These are phyloP conservation scores for Phytophthora syringae DNA, from an alignment of 352 stramenopile genomes.

Conservation along the genomic window DNA sequence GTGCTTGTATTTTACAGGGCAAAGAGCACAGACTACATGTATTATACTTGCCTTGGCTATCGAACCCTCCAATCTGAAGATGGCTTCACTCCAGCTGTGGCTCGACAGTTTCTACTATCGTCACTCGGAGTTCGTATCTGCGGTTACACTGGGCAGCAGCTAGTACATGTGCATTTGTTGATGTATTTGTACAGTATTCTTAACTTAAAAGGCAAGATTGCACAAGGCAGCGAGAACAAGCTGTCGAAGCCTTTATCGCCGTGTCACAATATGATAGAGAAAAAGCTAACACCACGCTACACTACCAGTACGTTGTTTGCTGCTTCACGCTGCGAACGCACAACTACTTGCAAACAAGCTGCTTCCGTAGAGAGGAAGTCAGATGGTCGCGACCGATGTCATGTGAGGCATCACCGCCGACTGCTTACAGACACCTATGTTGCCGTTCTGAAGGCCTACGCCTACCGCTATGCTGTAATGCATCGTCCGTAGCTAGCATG, in stretches of 20 bases:
- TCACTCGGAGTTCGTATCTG: background rate
- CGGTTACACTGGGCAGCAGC: background rate
- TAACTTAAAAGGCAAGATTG: no score
- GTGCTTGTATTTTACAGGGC: background rate
- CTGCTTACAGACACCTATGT: conserved; percentile 1
- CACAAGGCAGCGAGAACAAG: no score
- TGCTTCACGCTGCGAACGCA: conserved; percentile 7
- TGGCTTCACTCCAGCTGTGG: conserved; percentile 7
- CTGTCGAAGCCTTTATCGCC: no score
- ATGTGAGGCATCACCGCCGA: conserved; percentile 3
- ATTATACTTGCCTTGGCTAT: background rate
- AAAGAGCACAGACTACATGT: background rate
- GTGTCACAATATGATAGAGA: no score
- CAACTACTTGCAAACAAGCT: conserved; percentile 19
- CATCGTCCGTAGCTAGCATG: conserved; percentile 2
- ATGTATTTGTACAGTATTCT: background rate
- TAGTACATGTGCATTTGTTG: no score
- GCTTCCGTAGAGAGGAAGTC: conserved; percentile 12
- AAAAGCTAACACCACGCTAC: background rate
- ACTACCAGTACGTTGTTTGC: background rate
- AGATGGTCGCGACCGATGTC: conserved; percentile 13
- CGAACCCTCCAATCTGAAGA: conserved; percentile 24
- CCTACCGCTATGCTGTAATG: no score
- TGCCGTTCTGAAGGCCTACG: background rate
- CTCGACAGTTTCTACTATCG: background rate